Conservation (phyloP, 2,329 filamentous ascomycete species). For the Scedosporium apiospermum region DNA sequence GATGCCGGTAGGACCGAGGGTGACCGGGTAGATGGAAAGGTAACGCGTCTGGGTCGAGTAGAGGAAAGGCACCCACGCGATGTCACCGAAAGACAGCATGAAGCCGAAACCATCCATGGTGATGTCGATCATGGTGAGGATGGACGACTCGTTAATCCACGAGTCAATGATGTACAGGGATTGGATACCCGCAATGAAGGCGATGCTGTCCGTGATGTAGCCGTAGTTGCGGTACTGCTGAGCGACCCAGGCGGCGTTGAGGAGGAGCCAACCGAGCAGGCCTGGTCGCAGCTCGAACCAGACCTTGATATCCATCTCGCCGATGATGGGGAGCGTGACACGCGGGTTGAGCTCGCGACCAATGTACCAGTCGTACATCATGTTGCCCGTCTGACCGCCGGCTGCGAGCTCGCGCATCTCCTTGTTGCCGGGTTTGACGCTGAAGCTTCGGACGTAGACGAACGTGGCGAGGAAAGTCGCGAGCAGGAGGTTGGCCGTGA, state of each 20-base stretch:
- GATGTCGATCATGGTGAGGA: slow-evolving; percentile 90
- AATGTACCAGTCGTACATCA: slow-evolving; percentile 94
- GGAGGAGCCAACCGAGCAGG: slow-evolving; percentile 77
- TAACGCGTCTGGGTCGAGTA: slow-evolving; percentile 82
- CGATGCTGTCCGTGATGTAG: slow-evolving; percentile 74
- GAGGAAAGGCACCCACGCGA: slow-evolving; percentile 86
- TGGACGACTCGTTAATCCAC: slow-evolving; percentile 77
- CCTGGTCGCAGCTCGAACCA: slow-evolving; percentile 89
- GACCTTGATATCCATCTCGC: slow-evolving; percentile 81
- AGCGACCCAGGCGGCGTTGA: slow-evolving; percentile 76
- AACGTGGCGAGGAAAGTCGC: slow-evolving; percentile 63
- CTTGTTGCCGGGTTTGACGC: slow-evolving; percentile 64
- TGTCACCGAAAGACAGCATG: slow-evolving; percentile 88
- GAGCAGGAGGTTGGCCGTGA: slow-evolving; percentile 75
- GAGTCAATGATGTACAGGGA: slow-evolving; percentile 75
- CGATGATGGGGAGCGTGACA: slow-evolving; percentile 65
- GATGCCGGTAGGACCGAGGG: slow-evolving; percentile 62
- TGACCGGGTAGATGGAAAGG: slow-evolving; percentile 69
- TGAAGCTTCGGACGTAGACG: slow-evolving; percentile 76
- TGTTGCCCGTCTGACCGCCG: slow-evolving; percentile 73
- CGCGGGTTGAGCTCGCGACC: slow-evolving; percentile 92
- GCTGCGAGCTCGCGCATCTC: slow-evolving; percentile 68
- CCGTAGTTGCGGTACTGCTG: slow-evolving; percentile 83
- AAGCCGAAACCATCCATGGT: slow-evolving; percentile 89
- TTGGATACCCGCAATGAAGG: slow-evolving; percentile 71